A percentile compares a stretch with the other conserved stretches of the same genome.
phyloP scores from a whole-genome alignment of 169 alveolate genomes.

The Eimeria sp. region DNA sequence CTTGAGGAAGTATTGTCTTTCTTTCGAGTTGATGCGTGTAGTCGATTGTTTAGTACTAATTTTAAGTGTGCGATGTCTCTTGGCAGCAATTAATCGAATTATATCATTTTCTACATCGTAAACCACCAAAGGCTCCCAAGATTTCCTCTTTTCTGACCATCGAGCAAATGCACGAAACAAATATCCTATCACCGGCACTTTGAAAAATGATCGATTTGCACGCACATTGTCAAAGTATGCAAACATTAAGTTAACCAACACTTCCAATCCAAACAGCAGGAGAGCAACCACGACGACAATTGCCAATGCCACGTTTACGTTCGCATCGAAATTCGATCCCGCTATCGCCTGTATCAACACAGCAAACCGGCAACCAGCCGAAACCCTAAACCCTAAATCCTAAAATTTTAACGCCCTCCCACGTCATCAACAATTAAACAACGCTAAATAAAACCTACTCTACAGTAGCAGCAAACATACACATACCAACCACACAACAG shows the following conservation, averaged over 20 bases:
- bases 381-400: conserved; percentile 52
- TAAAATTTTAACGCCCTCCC: no score
- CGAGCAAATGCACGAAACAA: conserved; percentile 78
- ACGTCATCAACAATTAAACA: no score
- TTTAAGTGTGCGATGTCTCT: conserved; percentile 55
- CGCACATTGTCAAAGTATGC: conserved; percentile 87
- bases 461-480: no score
- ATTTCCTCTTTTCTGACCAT: conserved; percentile 79
- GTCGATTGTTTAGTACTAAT: conserved; percentile 12
- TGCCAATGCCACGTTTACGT: conserved; percentile 85
- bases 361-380: background rate
- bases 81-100: conserved; percentile 85
- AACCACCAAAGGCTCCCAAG: conserved; percentile 86
- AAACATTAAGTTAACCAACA: conserved; percentile 79
- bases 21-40: conserved; percentile 79
- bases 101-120: conserved; percentile 83
- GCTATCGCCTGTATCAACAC: conserved; percentile 82
- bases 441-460: no score
- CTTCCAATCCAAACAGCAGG: conserved; percentile 80
- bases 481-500: no score
- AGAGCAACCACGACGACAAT: conserved; percentile 78
- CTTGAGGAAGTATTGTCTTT: conserved; percentile 87
- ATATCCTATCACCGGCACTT: conserved; percentile 84
- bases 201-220: conserved; percentile 73
- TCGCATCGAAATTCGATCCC: conserved; percentile 80